Percentiles rank a stretch among this genome's conserved stretches.
Evolutionary conservation across 768 basidiomycete genomes (phyloP).

Genomic region (Lactarius indigo): DNA sequence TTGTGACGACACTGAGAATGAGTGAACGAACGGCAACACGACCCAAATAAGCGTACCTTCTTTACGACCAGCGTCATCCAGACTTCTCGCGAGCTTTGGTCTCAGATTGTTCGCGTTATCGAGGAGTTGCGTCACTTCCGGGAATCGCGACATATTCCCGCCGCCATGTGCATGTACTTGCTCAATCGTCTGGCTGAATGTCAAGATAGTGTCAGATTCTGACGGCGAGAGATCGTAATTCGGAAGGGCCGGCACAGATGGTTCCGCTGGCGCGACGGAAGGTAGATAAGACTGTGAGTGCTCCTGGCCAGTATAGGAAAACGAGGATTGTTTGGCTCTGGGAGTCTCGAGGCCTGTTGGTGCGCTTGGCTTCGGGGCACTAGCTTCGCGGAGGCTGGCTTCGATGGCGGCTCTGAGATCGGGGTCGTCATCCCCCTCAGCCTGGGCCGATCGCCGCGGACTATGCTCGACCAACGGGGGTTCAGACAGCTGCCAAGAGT

Average conservation of each 20-base stretch:
- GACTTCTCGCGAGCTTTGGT: conserved; percentile 77
- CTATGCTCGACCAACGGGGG: conserved; percentile 55
- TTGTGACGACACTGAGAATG: not conserved
- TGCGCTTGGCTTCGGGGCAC: conserved; percentile 73
- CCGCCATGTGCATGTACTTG: conserved; percentile 77
- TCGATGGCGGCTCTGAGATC: conserved; percentile 93
- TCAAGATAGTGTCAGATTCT: conserved; percentile 83
- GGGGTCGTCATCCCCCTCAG: conserved; percentile 82
- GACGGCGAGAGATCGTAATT: conserved; percentile 77
- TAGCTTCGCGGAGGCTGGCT: conserved; percentile 85
- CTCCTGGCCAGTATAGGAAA: conserved; percentile 31
- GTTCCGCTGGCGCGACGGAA: conserved; percentile 39
- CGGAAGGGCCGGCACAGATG: conserved; percentile 52
- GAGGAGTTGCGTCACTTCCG: conserved; percentile 79
- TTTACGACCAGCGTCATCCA: conserved; percentile 84
- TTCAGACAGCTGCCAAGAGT: conserved; percentile 60
- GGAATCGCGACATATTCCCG: conserved; percentile 74
- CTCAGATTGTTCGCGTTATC: conserved; percentile 75
- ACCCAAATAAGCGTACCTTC: conserved; percentile 53
- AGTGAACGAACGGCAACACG: not conserved
- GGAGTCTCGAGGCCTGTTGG: conserved; percentile 59
- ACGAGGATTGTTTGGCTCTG: conserved; percentile 42
- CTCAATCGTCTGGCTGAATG: conserved; percentile 88
- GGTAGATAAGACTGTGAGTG: conserved; percentile 48
- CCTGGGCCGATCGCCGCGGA: conserved; percentile 28